These are phyloP conservation scores for Maudiozyma turicensis DNA, from an alignment of 805 yeast species.

Conservation along the genomic window DNA sequence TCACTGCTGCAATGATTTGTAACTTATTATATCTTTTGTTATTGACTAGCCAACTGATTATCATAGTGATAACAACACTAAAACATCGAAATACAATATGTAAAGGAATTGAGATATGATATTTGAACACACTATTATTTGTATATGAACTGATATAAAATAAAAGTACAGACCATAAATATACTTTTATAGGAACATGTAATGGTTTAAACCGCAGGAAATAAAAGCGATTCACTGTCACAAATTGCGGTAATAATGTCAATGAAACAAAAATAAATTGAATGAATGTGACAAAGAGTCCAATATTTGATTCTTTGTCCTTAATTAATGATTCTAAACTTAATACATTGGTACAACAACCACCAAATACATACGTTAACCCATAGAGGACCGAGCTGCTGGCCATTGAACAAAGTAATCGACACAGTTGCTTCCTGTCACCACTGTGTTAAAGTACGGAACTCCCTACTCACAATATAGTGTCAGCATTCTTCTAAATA, in stretches of 20 bases:
- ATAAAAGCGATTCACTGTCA: constrained; percentile 12
- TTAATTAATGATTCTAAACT: constrained; percentile 47
- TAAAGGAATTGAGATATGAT: constrained; percentile 51
- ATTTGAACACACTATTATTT: constrained; percentile 50
- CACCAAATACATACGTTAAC: constrained; percentile 45
- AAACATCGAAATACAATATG: constrained; percentile 60
- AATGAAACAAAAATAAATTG: constrained; percentile 48
- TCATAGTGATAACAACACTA: constrained; percentile 52
- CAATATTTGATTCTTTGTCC: constrained; percentile 28
- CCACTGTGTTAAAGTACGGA: too few species aligned
- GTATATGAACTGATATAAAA: constrained; percentile 43
- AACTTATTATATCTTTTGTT: constrained; percentile 34
- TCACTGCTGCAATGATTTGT: constrained; percentile 42
- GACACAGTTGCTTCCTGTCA: not conserved
- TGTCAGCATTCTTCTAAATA: too few species aligned
- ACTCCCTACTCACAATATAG: too few species aligned
- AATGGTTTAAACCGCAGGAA: constrained; percentile 29
- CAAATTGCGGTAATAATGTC: constrained; percentile 33
- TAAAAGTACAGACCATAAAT: constrained; percentile 39
- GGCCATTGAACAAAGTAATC: not conserved
- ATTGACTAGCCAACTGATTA: constrained; percentile 41
- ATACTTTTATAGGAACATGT: constrained; percentile 35
- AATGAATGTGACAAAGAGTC: constrained; percentile 46
- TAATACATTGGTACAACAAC: constrained; percentile 65
- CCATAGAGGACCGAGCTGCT: not conserved